Evolutionary conservation across 306 rosid genomes (phyloP).

Genomic region (Leucaena leucocephala): DNA sequence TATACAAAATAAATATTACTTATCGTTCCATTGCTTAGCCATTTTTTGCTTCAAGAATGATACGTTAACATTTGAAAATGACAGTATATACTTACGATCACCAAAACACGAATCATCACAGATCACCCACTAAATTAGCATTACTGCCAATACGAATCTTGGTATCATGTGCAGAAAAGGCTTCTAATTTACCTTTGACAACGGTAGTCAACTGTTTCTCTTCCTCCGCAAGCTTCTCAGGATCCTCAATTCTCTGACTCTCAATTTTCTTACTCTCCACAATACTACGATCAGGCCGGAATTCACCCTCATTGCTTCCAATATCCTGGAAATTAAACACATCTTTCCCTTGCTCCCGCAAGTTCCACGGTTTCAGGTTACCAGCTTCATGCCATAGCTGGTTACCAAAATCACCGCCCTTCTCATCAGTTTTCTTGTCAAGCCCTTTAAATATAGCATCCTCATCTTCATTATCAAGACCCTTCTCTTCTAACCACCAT

Average conservation of each 20-base stretch:
- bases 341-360: constrained; percentile 56
- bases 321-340: constrained; percentile 51
- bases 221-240: constrained; percentile 56
- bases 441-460: constrained; percentile 45
- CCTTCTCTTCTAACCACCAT: constrained; percentile 51
- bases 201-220: constrained; percentile 65
- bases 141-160: background rate
- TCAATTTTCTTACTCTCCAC: constrained; percentile 30
- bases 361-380: constrained; percentile 58
- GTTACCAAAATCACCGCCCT: constrained; percentile 28
- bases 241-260: constrained; percentile 38
- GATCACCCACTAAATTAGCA: background rate
- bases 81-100: background rate
- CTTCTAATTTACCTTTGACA: constrained; percentile 56
- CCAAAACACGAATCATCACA: background rate
- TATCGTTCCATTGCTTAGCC: background rate
- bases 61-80: background rate
- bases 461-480: constrained; percentile 45
- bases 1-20: constrained; percentile 14
- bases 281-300: background rate
- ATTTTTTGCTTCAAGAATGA: constrained; percentile 12
- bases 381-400: constrained; percentile 42
- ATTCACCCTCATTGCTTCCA: constrained; percentile 25
- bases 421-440: constrained; percentile 34
- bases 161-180: background rate